These are phyloP conservation scores for Nannizziopsis barbatae DNA, from an alignment of 2,329 filamentous ascomycete genomes.

Conservation along the genomic window DNA sequence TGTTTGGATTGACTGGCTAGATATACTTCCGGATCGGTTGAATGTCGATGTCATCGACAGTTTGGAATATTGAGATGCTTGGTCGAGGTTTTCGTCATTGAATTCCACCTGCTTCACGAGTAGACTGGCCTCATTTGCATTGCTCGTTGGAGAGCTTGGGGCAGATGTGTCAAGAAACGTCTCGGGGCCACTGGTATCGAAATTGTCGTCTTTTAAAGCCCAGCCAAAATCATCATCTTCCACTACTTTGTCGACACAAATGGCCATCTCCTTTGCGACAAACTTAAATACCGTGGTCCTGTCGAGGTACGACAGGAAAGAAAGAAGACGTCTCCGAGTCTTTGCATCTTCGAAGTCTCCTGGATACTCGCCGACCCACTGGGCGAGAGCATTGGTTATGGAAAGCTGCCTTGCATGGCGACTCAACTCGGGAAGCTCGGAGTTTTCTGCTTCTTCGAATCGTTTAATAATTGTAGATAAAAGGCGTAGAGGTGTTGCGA, in stretches of 20 bases:
- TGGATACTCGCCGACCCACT: slow-evolving; percentile 82
- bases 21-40: slow-evolving; percentile 30
- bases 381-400: slow-evolving; percentile 70
- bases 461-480: slow-evolving; percentile 56
- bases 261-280: slow-evolving; percentile 72
- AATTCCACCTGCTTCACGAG: slow-evolving; percentile 32
- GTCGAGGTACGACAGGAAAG: slow-evolving; percentile 65
- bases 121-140: slow-evolving; percentile 27
- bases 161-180: slow-evolving; percentile 33
- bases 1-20: slow-evolving; percentile 34
- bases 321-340: slow-evolving; percentile 59
- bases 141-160: slow-evolving; percentile 30
- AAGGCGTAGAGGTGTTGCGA: slow-evolving; percentile 68
- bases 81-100: slow-evolving; percentile 30
- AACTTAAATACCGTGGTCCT: slow-evolving; percentile 70
- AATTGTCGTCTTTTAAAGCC: slow-evolving; percentile 67
- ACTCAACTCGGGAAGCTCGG: slow-evolving; percentile 59
- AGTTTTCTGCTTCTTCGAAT: slow-evolving; percentile 62
- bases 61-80: slow-evolving; percentile 30
- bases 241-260: slow-evolving; percentile 60
- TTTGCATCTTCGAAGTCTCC: slow-evolving; percentile 78
- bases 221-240: slow-evolving; percentile 90
- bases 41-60: slow-evolving; percentile 31
- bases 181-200: slow-evolving; percentile 31
- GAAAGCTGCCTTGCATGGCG: slow-evolving; percentile 72